Evolutionary conservation across 140 eudicot species (phyloP).

Genomic region (Senecio squalidus): DNA sequence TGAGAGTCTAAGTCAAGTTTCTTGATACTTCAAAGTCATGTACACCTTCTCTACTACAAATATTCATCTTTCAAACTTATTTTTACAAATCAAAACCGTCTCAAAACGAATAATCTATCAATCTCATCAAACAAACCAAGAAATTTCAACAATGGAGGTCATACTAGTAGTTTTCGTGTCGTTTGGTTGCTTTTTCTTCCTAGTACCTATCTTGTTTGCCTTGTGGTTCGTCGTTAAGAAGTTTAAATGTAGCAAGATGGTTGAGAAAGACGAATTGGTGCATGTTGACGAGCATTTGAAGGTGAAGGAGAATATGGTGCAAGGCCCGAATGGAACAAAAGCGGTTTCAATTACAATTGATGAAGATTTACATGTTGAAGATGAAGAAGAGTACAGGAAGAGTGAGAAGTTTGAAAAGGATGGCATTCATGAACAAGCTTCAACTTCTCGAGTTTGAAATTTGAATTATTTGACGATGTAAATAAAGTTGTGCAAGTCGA

Average conservation of each 20-base stretch:
- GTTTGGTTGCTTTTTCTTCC: conserved; percentile 59
- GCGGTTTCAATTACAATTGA: conserved; percentile 48
- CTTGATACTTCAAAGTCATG: conserved; percentile 29
- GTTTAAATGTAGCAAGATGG: conserved; percentile 37
- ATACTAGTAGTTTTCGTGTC: conserved; percentile 55
- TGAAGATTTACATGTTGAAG: conserved; percentile 55
- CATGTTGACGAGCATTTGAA: conserved; percentile 51
- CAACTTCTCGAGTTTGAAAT: conserved; percentile 21
- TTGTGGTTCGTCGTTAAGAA: conserved; percentile 47
- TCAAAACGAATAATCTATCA: conserved; percentile 7
- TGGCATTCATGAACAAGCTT: conserved; percentile 6
- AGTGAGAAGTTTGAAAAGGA: conserved; percentile 30
- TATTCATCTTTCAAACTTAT: conserved; percentile 6
- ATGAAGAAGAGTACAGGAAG: conserved; percentile 46
- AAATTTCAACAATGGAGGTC: conserved; percentile 30
- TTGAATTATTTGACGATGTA: conserved; percentile 9
- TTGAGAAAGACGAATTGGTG: conserved; percentile 37
- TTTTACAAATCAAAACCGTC: conserved; percentile 28
- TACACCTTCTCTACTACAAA: conserved; percentile 17
- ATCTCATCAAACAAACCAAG: conserved; percentile 2
- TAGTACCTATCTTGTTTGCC: conserved; percentile 55
- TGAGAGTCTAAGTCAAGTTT: conserved; percentile 31
- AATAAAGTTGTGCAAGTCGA: conserved; percentile 14
- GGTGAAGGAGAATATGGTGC: conserved; percentile 47
- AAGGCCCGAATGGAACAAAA: conserved; percentile 60